Percentiles rank a stretch among this genome's conserved stretches.
Evolutionary conservation across 331 rosid species (phyloP).

Genomic region (Pyracantha coccinea): DNA sequence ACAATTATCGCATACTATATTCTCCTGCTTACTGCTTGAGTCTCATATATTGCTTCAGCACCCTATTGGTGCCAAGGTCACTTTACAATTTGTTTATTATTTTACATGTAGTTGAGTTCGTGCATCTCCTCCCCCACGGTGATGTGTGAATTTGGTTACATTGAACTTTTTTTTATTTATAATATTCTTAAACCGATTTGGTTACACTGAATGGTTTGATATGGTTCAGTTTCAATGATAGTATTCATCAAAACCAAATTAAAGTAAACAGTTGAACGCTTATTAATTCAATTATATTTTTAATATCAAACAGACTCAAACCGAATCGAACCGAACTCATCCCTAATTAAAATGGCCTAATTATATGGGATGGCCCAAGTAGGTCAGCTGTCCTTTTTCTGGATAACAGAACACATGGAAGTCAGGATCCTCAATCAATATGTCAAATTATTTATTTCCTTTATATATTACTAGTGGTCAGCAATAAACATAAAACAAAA

Average conservation of each 20-base stretch:
- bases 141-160: not conserved
- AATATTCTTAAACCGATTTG: not conserved
- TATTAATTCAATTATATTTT: not conserved
- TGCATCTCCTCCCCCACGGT: too few relatives aligned
- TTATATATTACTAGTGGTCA: not conserved
- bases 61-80: too few relatives aligned
- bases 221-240: not conserved
- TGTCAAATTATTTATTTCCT: not conserved
- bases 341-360: not conserved
- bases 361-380: not conserved
- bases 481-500: not conserved
- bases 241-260: not conserved
- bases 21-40: too few relatives aligned
- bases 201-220: too few relatives aligned
- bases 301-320: too few relatives aligned
- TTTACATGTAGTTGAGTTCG: not conserved
- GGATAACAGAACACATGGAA: not conserved
- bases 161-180: too few relatives aligned
- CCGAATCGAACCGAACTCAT: too few relatives aligned
- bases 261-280: not conserved
- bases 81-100: too few relatives aligned
- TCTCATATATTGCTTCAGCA: too few relatives aligned
- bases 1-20: too few relatives aligned
- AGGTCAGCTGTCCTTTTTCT: slow-evolving; percentile 1
- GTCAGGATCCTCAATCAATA: not conserved